Evolutionary conservation across 805 yeast species (phyloP), one percentile per base, ranked within the genome.

Genomic region (Metschnikowia shivogae): DNA sequence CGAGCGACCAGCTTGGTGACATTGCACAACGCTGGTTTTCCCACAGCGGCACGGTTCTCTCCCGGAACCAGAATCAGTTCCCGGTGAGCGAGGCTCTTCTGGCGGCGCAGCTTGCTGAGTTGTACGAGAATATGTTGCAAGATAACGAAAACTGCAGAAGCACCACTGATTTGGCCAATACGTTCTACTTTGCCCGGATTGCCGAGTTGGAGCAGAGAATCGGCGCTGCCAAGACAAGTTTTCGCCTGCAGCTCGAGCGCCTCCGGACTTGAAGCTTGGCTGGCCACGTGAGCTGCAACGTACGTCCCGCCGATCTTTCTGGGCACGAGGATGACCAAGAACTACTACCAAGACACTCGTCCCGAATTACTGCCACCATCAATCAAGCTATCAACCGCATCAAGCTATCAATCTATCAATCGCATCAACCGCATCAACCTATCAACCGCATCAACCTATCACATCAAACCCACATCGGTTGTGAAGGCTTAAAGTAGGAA

Each of bases 131-230:
- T n/a, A 46, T 70, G 34, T 52, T 70, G 22, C 50, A 49, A n/a
- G 47, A 49, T 36, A 54, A 63, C 45, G 43, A 41, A 11, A 53
- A 54, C 3, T 65, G 70, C 39, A 43, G 43, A 1, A 62, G 55
- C 42, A 70, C 76, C 17, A 69, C 71, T 1, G 70, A 68, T 17
- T 55, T 70, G 47, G 76, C 76, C 32, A 68, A 71, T 48, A 33
- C 42, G 9, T 55, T 59, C 22, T 71, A 70, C 50, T 65, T 55
- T 35, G 46, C 48, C 8, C 48, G 75, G 29, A 53, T 71, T 4
- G 58, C 53, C 3, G 72, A 70, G 42, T 54, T 71, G 24, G 65
- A 67, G 46, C 39, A 35, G n/a, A 48, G 42, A 11, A 55, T 70
- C 2, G 58, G 41, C 6, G 39, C 39, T 13, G 53, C 60, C 36